phyloP scores from a whole-genome alignment of 768 basidiomycete species.

The Tylopilus rubrobrunneus region DNA sequence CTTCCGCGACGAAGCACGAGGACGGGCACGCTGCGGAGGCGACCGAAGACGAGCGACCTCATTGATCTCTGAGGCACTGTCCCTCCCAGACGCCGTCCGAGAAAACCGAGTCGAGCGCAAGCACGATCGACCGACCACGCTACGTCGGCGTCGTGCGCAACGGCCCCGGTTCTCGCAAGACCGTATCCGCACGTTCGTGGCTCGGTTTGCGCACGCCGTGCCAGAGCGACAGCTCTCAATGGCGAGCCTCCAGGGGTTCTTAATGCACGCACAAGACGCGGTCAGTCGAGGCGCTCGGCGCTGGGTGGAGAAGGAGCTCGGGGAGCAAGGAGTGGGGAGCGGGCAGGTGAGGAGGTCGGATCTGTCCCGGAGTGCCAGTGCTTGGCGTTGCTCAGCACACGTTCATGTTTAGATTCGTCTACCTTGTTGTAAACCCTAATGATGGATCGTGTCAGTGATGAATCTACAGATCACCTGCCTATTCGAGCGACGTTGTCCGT shows the following conservation, averaged over 20 bases:
- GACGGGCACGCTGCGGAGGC: background rate
- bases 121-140: background rate
- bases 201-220: constrained; percentile 50
- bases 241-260: constrained; percentile 50
- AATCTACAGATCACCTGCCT: too few species aligned
- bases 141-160: constrained; percentile 27
- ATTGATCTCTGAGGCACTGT: constrained; percentile 13
- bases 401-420: too few species aligned
- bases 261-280: constrained; percentile 64
- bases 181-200: constrained; percentile 46
- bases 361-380: too few species aligned
- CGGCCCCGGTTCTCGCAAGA: constrained; percentile 35
- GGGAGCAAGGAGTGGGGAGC: background rate
- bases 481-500: too few species aligned
- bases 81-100: constrained; percentile 5
- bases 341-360: too few species aligned
- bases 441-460: too few species aligned
- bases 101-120: constrained; percentile 6
- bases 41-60: constrained; percentile 9
- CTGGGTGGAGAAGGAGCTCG: constrained; percentile 51
- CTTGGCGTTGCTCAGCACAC: too few species aligned
- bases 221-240: constrained; percentile 43
- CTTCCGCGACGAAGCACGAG: constrained; percentile 17
- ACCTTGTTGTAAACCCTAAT: too few species aligned
- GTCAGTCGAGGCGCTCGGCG: constrained; percentile 44